phyloP scores from a whole-genome alignment of 2,329 filamentous ascomycete species.

The Sordariomycetes sp. region DNA sequence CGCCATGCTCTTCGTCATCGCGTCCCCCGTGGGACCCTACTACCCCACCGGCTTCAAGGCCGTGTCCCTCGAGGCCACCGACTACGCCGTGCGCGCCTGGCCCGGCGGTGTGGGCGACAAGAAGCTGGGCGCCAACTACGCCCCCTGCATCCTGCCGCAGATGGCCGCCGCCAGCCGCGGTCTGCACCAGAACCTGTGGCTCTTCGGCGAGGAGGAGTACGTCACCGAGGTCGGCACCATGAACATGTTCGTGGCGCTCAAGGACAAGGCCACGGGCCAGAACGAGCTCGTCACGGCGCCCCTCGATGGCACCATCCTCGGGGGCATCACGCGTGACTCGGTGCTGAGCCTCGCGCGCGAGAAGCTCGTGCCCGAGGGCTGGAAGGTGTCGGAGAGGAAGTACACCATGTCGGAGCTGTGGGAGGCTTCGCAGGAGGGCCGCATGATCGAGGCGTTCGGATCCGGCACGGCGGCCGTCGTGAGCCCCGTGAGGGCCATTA shows the following conservation, averaged over 20 bases:
- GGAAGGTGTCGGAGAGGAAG: slow-evolving; percentile 81
- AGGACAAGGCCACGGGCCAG: slow-evolving; percentile 77
- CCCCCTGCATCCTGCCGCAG: slow-evolving; percentile 97
- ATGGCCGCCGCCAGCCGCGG: slow-evolving; percentile 81
- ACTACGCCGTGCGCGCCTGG: slow-evolving; percentile 96
- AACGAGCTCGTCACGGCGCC: slow-evolving; percentile 93
- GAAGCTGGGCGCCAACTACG: slow-evolving; percentile 98
- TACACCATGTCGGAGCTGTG: slow-evolving; percentile 82
- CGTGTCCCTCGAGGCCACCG: slow-evolving; percentile 85
- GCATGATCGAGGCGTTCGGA: slow-evolving; percentile 88
- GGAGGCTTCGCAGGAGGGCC: slow-evolving; percentile 72
- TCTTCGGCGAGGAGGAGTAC: slow-evolving; percentile 91
- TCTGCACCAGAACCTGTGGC: slow-evolving; percentile 97
- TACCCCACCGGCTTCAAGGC: slow-evolving; percentile 99
- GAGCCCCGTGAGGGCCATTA: slow-evolving; percentile 78
- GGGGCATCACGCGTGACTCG: slow-evolving; percentile 89
- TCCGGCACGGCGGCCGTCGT: slow-evolving; percentile 91
- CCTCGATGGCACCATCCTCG: slow-evolving; percentile 90
- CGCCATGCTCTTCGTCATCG: slow-evolving; percentile 88
- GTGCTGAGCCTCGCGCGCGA: slow-evolving; percentile 80
- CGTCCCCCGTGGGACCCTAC: slow-evolving; percentile 92
- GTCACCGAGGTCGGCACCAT: slow-evolving; percentile 97
- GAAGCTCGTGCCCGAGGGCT: slow-evolving; percentile 72
- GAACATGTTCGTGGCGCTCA: slow-evolving; percentile 89
- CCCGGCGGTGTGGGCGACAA: slow-evolving; percentile 95